A percentile compares a stretch with the other conserved stretches of the same genome.
These are phyloP conservation scores for Carex arenaria DNA, from an alignment of 202 grass and related monocot genomes.

Conservation along the genomic window DNA sequence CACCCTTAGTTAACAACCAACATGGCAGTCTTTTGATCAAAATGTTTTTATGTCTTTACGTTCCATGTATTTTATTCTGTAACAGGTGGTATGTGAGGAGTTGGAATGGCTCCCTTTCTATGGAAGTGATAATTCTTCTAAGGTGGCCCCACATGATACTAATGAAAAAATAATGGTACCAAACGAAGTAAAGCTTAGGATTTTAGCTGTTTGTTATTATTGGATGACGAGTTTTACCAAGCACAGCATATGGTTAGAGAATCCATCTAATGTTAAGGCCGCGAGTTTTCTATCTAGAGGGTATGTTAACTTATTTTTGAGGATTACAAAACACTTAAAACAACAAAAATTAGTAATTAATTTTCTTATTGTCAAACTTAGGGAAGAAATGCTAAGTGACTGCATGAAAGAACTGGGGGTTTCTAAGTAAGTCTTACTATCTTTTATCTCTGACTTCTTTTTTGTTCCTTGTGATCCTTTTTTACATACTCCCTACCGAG, in stretches of 20 bases:
- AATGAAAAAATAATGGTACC: conserved; percentile 49
- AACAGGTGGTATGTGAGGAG: conserved; percentile 94
- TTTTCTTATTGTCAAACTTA: conserved; percentile 25
- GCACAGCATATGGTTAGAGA: conserved; percentile 88
- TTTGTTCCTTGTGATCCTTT: conserved; percentile 12
- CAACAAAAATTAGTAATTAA: not conserved
- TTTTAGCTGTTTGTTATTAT: conserved; percentile 76
- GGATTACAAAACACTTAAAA: not conserved
- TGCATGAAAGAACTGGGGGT: conserved; percentile 70
- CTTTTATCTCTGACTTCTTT: not conserved
- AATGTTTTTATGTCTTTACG: not conserved
- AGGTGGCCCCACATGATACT: conserved; percentile 32
- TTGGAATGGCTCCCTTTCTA: conserved; percentile 98
- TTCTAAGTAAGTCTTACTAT: conserved; percentile 47
- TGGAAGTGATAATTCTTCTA: conserved; percentile 36
- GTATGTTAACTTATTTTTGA: conserved; percentile 38
- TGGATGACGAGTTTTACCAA: conserved; percentile 94
- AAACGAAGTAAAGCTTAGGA: conserved; percentile 58
- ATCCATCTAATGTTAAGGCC: conserved; percentile 92
- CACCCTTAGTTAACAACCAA: not conserved
- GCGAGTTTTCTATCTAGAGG: conserved; percentile 79
- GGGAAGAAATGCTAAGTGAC: conserved; percentile 78
- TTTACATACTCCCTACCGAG: not conserved
- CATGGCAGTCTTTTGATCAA: not conserved
- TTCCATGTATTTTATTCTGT: conserved; percentile 5